These are phyloP conservation scores for Xerocomus potaroensis DNA, from an alignment of 768 basidiomycete species.

Conservation along the genomic window DNA sequence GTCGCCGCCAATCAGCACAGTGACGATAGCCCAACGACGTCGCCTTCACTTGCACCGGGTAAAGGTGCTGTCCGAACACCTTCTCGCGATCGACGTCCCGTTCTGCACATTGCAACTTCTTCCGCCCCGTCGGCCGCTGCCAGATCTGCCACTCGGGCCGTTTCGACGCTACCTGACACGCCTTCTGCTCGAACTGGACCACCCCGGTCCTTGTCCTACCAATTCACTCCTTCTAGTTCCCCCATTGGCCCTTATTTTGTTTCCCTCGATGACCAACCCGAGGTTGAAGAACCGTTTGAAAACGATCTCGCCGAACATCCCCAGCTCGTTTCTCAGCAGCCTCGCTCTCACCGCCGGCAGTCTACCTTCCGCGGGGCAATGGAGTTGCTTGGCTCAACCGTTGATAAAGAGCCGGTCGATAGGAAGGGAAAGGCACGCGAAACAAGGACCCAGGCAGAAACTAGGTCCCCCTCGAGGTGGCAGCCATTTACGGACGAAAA, in stretches of 20 bases:
- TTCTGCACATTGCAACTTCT: slow-evolving; percentile 14
- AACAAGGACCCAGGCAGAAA: slow-evolving; percentile 43
- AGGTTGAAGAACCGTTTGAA: slow-evolving; percentile 26
- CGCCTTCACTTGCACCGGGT: neutral
- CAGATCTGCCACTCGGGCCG: slow-evolving; percentile 7
- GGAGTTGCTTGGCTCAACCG: slow-evolving; percentile 35
- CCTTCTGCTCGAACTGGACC: slow-evolving; percentile 70
- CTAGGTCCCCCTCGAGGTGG: slow-evolving; percentile 54
- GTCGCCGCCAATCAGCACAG: slow-evolving; percentile 2
- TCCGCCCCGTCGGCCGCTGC: slow-evolving; percentile 1
- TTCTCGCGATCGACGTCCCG: slow-evolving; percentile 8
- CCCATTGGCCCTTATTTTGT: slow-evolving; percentile 27
- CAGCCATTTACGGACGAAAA: slow-evolving; percentile 49
- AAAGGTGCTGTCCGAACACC: slow-evolving; percentile 1
- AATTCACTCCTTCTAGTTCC: slow-evolving; percentile 49
- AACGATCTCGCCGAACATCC: slow-evolving; percentile 34
- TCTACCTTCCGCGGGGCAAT: slow-evolving; percentile 61
- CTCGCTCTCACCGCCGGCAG: slow-evolving; percentile 21
- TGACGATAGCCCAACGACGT: neutral
- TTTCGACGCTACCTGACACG: slow-evolving; percentile 30
- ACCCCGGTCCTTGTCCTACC: slow-evolving; percentile 67
- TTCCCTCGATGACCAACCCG: slow-evolving; percentile 23
- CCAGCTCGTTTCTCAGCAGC: slow-evolving; percentile 28
- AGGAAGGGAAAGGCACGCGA: slow-evolving; percentile 54
- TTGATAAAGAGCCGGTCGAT: slow-evolving; percentile 40